Conservation (phyloP, 2,329 filamentous ascomycete species). For the Camillea tinctor region DNA sequence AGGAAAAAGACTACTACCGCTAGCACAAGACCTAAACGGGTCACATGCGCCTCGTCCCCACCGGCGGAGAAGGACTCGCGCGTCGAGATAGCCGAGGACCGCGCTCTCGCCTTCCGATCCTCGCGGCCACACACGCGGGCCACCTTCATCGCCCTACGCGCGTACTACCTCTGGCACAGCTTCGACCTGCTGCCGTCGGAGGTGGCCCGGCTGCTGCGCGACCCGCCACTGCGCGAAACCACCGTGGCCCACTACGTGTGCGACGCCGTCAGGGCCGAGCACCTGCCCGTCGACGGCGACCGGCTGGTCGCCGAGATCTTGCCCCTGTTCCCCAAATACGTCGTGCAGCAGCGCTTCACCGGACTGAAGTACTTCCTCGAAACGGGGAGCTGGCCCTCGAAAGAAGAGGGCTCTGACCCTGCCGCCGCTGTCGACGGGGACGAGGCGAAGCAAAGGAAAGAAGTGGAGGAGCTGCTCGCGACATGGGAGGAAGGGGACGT, state of each 20-base stretch:
- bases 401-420: too few species aligned
- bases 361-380: background rate
- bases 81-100: conserved; percentile 43
- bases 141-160: conserved; percentile 42
- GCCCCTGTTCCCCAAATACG: background rate
- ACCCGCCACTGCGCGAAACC: conserved; percentile 55
- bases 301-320: conserved; percentile 1
- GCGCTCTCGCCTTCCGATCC: conserved; percentile 37
- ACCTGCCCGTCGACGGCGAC: conserved; percentile 46
- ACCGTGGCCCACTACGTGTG: conserved; percentile 62
- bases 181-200: conserved; percentile 45
- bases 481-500: background rate
- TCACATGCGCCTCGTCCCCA: background rate
- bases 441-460: background rate
- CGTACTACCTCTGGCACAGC: conserved; percentile 66
- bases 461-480: background rate
- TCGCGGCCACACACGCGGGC: conserved; percentile 22
- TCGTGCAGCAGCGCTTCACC: background rate
- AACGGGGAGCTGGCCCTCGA: conserved; percentile 5
- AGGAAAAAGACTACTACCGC: conserved; percentile 3
- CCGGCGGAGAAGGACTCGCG: conserved; percentile 38
- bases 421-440: background rate
- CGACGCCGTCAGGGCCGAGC: conserved; percentile 50
- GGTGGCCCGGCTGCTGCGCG: conserved; percentile 56
- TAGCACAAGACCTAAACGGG: conserved; percentile 1